A percentile compares a stretch with the other conserved stretches of the same genome.
phyloP scores from a whole-genome alignment of 2,329 filamentous ascomycete species.

The Trichoderma arundinaceum region DNA sequence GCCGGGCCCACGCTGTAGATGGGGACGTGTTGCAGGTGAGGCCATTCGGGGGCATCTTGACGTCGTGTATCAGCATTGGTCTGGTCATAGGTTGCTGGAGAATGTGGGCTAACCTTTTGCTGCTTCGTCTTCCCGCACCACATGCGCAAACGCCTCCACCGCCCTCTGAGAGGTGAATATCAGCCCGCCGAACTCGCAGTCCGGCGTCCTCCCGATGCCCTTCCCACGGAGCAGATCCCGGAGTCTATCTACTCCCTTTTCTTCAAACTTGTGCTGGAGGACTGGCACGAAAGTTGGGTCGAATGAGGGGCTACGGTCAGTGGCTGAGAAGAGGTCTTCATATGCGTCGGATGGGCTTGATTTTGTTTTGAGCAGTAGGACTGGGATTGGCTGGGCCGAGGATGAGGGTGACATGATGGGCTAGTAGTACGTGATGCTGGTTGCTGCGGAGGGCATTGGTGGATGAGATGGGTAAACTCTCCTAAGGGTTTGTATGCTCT shows the following conservation, averaged over 20 bases:
- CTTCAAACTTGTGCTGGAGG: conserved; percentile 71
- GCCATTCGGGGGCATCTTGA: conserved; percentile 47
- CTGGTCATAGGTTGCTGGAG: not conserved
- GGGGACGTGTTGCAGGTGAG: conserved; percentile 61
- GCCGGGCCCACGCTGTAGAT: conserved; percentile 83
- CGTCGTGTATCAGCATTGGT: not conserved
- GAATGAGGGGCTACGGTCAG: conserved; percentile 52
- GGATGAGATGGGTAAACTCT: not conserved
- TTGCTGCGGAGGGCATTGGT: not conserved
- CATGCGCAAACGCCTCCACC: conserved; percentile 74
- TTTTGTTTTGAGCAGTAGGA: conserved; percentile 79
- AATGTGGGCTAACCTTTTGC: not conserved
- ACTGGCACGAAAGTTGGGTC: conserved; percentile 76
- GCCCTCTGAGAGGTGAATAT: conserved; percentile 86
- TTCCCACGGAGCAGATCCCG: conserved; percentile 54
- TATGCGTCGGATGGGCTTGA: conserved; percentile 75
- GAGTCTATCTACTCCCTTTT: conserved; percentile 62
- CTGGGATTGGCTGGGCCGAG: conserved; percentile 45
- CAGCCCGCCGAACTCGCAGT: conserved; percentile 69
- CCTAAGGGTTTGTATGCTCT: too few relatives aligned
- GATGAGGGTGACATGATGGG: conserved; percentile 4
- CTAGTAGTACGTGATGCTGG: not conserved
- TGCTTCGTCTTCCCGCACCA: conserved; percentile 56
- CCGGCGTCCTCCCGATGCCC: conserved; percentile 47
- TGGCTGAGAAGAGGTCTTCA: conserved; percentile 65